Percentiles rank a stretch among this genome's conserved stretches.
phyloP scores from a whole-genome alignment of 1,139 yeast species.

The Sugiyamaella xylanicola region DNA sequence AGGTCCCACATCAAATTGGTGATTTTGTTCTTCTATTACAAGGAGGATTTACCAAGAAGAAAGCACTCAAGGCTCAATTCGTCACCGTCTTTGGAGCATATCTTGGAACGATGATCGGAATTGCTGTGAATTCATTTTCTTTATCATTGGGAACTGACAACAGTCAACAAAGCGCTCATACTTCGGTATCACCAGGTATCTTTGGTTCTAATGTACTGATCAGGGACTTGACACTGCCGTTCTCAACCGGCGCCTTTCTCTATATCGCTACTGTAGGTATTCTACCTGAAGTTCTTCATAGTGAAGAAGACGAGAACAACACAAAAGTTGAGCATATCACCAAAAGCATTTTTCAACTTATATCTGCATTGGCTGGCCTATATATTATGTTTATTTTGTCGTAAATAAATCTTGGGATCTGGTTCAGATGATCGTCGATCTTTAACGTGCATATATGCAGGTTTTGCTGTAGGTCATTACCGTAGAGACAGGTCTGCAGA shows the following conservation, averaged over 20 bases:
- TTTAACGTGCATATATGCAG: neutral
- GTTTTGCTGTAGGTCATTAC: neutral
- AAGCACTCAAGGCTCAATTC: conserved; percentile 64
- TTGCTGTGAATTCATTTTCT: conserved; percentile 47
- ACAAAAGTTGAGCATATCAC: conserved; percentile 41
- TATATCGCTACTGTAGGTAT: conserved; percentile 69
- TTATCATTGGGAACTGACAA: conserved; percentile 33
- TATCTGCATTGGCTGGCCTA: conserved; percentile 52
- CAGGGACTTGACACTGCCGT: conserved; percentile 62
- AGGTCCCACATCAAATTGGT: conserved; percentile 74
- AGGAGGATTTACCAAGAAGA: conserved; percentile 62
- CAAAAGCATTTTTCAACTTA: conserved; percentile 48
- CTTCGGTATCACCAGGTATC: conserved; percentile 41
- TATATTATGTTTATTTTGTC: conserved; percentile 55
- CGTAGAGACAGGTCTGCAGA: neutral
- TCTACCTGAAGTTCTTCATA: conserved; percentile 60
- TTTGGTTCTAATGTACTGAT: conserved; percentile 53
- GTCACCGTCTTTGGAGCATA: conserved; percentile 64
- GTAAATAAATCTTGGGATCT: conserved; percentile 24
- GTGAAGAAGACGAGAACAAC: conserved; percentile 39
- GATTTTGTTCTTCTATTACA: conserved; percentile 68
- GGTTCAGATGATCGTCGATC: neutral
- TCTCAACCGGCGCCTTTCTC: conserved; percentile 70
- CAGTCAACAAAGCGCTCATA: conserved; percentile 3
- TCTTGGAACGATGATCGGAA: conserved; percentile 63